Evolutionary conservation across 805 yeast genomes (phyloP), one percentile per base, ranked within the genome.

Genomic region (Myxozyma geophila): DNA sequence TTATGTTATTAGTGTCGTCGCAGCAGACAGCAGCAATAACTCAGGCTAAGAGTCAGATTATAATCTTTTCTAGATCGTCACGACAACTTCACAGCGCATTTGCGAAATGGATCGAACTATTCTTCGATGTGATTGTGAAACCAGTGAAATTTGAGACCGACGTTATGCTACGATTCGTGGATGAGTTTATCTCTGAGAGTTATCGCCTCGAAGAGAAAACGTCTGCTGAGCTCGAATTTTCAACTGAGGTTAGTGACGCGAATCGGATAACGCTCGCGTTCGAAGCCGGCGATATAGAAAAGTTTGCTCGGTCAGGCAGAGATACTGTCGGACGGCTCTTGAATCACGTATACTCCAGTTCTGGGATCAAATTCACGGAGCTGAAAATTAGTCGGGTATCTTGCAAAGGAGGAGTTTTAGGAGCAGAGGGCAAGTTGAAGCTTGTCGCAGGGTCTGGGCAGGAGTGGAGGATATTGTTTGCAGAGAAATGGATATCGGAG

Each of bases 401-500:
- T 12, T 61, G 66, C 40, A 43, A 19, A 21, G 62, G 58, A 7
- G 63, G 62, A 2, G 60, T 62, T 1, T 13, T 61, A 7, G 33
- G 56, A 4, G 19, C 47, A 1, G 66, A 62, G n/a, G 67, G 67
- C 2, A 47, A 58, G 21, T 21, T 64, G 48, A 64, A 64, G 43
- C 28, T 57, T 5, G 40, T 59, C 6, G 13, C 55, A 12, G 51
- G 56, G 7, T 9, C 53, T 1, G 43, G 39, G 7, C 40, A 13
- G 7, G 53, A 43, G 9, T 57, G 60, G 61, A 43, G 55, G 19
- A 13, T 19, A 2, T 44, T 9, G 9, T 61, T 61, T 46, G 58
- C 40, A 2, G 47, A 41, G 9, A 17, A 19, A 8, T 52, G 59
- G 61, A 44, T 52, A 2, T 51, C 40, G 40, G 41, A 52, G 33